Base-by-base conservation (phyloP, 352 stramenopile genomes). In the Phytopythium cucurbitacearum region DNA sequence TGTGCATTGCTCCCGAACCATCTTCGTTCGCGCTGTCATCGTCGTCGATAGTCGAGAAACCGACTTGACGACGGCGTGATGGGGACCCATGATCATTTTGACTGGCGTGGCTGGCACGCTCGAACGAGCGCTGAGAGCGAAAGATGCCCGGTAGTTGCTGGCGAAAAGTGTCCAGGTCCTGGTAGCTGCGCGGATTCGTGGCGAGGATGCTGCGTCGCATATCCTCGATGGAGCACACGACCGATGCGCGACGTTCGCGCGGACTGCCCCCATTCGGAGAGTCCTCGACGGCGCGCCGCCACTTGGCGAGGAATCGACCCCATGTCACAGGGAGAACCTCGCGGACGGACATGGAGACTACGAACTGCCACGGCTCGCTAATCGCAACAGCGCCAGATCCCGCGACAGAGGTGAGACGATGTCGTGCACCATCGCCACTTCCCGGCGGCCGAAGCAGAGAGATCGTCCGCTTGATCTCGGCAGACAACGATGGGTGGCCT, bases 291-390 rank as follows among this genome's bases (percentile, higher is more conserved):
- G 62, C 51, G 28, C 66, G 62, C 5, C 72, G 67, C 77, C 77
- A 88, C 40, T 75, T 77, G 3, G 73, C 62, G 32, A 88, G 65
- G 44, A 86, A 83, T 0, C 77, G 46, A 3, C 65, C 52, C 77
- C 77, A 88, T 40, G 69, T 85, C 28, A 88, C 50, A 81, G 63
- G n/a, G 76, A 57, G 40, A 58, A 53, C 8, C 60, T 49, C 68
- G 62, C 73, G 12, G 56, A 60, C 28, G 55, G 57, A 52, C 34
- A 43, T 35, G 12, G 13, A 9, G 13, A 43, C 35, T 7, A 52
- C 42, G 36, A 35, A 37, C 6, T 61, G 46, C 16, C 64, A 47
- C 1, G 34, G 38, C 21, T 60, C 39, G 28, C 48, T 28, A 28
- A 11, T 45, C 28, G 48, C 43, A 9, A n/a, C 7, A 33, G 45